Base-by-base conservation (phyloP, 2,329 filamentous ascomycete genomes). In the Raffaelea albimanens region DNA sequence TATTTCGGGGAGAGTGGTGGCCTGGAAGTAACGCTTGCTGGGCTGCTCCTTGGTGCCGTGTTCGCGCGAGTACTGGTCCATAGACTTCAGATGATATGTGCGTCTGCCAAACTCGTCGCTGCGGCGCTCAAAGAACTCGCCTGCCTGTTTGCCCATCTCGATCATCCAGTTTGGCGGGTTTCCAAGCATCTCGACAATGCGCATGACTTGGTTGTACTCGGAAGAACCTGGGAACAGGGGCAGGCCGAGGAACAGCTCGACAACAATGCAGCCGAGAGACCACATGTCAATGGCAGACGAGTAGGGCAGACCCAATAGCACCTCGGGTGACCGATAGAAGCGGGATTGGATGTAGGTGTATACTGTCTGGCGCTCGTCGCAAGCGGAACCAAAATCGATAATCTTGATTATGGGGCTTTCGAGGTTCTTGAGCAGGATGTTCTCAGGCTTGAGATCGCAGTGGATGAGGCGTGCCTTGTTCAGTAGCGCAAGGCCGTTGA, bases 331-430 rank as follows among this genome's bases (percentile, higher is more conserved):
- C 54, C 93, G 83, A 67, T 98, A 98, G 67, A 98, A 98, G 57
- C 93, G 79, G 10, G 93, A 98, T 65, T 98, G 93, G 52, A 98
- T 98, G 64, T 98, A 98, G 5, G 93, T 98, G 65, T 98, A 98
- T 23, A 98, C 93, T 0, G 93, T 98, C 64, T 98, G 93, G 44
- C 93, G 83, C 68, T 98, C 93, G 64, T 98, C 93, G 65, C 93
- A 98, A 14, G 93, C 93, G 34, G 93, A 98, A 40, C 93, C 93
- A 62, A 98, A 98, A 73, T 98, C 93, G 63, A 98, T 98, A 60
- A 98, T 96, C 67, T 98, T 98, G 76, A 98, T 98, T 56, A 98
- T 97, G 3, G 93, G 93, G 59, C 91, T 97, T 65, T 98, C 93
- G 39, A 98, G 80, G 62, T 98, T 98, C 67, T 98, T 98, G 46